phyloP scores from a whole-genome alignment of 2,329 filamentous ascomycete genomes.

The Diaporthe ampelina region DNA sequence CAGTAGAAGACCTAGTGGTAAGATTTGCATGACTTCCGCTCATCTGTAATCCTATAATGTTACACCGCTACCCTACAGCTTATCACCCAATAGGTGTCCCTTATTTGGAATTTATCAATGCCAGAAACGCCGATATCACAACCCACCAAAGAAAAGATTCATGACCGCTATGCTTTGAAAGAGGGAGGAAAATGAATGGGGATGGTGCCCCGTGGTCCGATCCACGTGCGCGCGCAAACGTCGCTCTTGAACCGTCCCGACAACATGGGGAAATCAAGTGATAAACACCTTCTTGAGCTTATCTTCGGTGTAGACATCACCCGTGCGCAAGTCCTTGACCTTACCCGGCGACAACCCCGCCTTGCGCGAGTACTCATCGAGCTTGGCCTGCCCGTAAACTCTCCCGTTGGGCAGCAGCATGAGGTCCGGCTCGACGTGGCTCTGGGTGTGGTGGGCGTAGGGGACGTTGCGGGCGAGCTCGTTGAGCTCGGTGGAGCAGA shows the following conservation, averaged over 20 bases:
- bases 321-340: conserved; percentile 85
- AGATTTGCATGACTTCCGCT: neutral
- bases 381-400: conserved; percentile 82
- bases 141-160: neutral
- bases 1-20: neutral
- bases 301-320: conserved; percentile 73
- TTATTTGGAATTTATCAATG: neutral
- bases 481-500: conserved; percentile 96
- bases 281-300: conserved; percentile 92
- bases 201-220: neutral
- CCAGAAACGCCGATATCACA: conserved; percentile 22
- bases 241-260: neutral
- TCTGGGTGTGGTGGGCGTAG: conserved; percentile 96
- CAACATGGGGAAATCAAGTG: conserved; percentile 63
- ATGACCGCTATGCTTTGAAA: conserved; percentile 37
- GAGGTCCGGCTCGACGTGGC: conserved; percentile 89
- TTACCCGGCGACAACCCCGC: conserved; percentile 75
- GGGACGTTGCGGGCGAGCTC: conserved; percentile 89
- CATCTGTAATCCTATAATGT: neutral
- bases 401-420: conserved; percentile 89
- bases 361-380: conserved; percentile 85
- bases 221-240: neutral
- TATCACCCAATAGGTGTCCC: neutral
- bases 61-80: neutral
- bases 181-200: neutral